Evolutionary conservation across 2,329 filamentous ascomycete species (phyloP).

Genomic region (Ascochyta clinopodiicola): DNA sequence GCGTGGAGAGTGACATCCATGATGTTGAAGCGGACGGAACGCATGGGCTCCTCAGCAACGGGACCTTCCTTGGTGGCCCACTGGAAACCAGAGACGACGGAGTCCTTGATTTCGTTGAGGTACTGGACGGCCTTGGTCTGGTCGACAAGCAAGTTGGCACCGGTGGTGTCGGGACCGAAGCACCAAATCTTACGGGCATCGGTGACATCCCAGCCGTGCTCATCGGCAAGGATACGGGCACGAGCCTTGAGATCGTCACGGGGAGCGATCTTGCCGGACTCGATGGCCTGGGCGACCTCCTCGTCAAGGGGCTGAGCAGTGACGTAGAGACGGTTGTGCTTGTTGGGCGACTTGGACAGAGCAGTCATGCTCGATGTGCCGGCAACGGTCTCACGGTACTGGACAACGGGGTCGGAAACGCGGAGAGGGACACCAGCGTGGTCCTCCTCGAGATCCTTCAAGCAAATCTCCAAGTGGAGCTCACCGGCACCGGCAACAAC

Average conservation of each 20-base stretch:
- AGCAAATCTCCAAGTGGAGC: conserved; percentile 99
- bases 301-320: conserved; percentile 88
- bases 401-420: conserved; percentile 97
- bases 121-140: conserved; percentile 99
- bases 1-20: conserved; percentile 99
- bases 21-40: conserved; percentile 96
- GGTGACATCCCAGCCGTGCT: conserved; percentile 98
- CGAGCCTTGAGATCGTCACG: conserved; percentile 99
- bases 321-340: conserved; percentile 99
- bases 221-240: conserved; percentile 94
- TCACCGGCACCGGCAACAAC: conserved; percentile 99
- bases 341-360: conserved; percentile 99
- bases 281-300: conserved; percentile 90
- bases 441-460: conserved; percentile 99
- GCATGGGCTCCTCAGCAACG: conserved; percentile 97
- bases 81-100: conserved; percentile 99
- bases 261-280: conserved; percentile 87
- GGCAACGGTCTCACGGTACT: conserved; percentile 96
- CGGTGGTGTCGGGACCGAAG: conserved; percentile 97
- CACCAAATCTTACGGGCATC: conserved; percentile 99
- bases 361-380: conserved; percentile 90
- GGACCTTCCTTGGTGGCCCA: conserved; percentile 99
- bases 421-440: conserved; percentile 98
- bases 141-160: conserved; percentile 98
- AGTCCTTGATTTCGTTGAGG: conserved; percentile 99